Evolutionary conservation across 2,329 filamentous ascomycete genomes (phyloP).

Genomic region (Penicillium sp.): DNA sequence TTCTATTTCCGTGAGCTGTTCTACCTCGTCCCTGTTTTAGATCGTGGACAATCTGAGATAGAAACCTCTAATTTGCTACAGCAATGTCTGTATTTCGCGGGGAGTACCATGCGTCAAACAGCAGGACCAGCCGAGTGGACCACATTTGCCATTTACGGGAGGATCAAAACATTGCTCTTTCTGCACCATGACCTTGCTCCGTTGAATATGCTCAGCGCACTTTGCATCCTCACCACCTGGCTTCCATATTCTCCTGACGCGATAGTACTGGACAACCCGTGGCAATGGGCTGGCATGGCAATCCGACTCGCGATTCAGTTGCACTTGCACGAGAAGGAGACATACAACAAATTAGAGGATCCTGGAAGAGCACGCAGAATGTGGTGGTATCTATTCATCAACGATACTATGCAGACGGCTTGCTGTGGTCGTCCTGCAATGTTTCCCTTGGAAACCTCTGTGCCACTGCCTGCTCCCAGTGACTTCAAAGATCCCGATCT

Average conservation of each 20-base stretch:
- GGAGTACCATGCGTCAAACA: slow-evolving; percentile 10
- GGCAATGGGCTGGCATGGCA: slow-evolving; percentile 12
- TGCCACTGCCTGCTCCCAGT: background rate
- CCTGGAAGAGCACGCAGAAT: slow-evolving; percentile 5
- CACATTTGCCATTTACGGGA: slow-evolving; percentile 4
- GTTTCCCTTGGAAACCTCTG: slow-evolving; percentile 7
- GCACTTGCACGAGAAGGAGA: slow-evolving; percentile 4
- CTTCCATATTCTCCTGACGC: slow-evolving; percentile 3
- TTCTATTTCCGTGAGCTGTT: slow-evolving; percentile 10
- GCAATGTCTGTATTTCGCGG: slow-evolving; percentile 9
- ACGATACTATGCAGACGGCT: slow-evolving; percentile 12
- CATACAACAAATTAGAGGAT: slow-evolving; percentile 1
- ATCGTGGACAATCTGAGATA: background rate
- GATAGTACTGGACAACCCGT: slow-evolving; percentile 8
- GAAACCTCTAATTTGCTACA: slow-evolving; percentile 1
- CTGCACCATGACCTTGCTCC: slow-evolving; percentile 4
- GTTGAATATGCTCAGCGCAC: slow-evolving; percentile 2
- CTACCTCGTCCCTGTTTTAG: slow-evolving; percentile 1
- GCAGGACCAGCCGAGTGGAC: slow-evolving; percentile 7
- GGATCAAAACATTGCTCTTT: slow-evolving; percentile 7
- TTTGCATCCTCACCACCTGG: slow-evolving; percentile 7
- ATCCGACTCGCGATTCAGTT: slow-evolving; percentile 9
- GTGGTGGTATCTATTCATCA: slow-evolving; percentile 12
- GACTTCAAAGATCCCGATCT: slow-evolving; percentile 7
- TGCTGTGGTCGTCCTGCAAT: slow-evolving; percentile 11